These are phyloP conservation scores for Pseudogymnoascus sp. DNA, from an alignment of 2,329 filamentous ascomycete species.

Conservation along the genomic window DNA sequence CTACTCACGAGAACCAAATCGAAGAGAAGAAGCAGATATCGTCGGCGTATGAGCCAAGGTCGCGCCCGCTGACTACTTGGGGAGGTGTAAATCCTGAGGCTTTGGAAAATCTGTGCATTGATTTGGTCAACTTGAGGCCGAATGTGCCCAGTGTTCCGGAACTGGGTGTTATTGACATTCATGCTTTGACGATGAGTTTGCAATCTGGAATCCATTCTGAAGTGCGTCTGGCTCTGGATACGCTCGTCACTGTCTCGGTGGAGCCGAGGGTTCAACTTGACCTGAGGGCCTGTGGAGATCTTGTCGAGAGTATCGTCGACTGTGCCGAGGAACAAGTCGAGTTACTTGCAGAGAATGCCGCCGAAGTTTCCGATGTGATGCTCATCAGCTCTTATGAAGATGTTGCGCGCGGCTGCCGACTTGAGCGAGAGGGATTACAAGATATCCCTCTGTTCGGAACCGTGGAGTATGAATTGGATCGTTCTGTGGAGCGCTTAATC, in stretches of 20 bases:
- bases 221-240: conserved; percentile 82
- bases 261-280: conserved; percentile 54
- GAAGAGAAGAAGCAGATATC: conserved; percentile 8
- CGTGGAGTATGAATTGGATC: conserved; percentile 70
- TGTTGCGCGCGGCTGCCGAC: conserved; percentile 66
- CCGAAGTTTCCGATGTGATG: conserved; percentile 80
- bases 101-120: conserved; percentile 54
- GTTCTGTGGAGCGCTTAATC: conserved; percentile 77
- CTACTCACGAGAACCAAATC: conserved; percentile 18
- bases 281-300: conserved; percentile 71
- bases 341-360: conserved; percentile 71
- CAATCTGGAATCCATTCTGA: conserved; percentile 86
- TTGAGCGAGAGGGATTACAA: conserved; percentile 64
- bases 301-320: conserved; percentile 81
- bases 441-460: conserved; percentile 69
- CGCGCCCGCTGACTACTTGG: conserved; percentile 48
- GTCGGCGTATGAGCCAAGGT: conserved; percentile 45
- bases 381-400: conserved; percentile 82
- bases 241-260: conserved; percentile 58
- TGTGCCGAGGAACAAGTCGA: conserved; percentile 87
- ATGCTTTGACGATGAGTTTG: conserved; percentile 79
- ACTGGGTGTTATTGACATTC: conserved; percentile 81
- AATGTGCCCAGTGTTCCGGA: conserved; percentile 68
- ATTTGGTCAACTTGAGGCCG: conserved; percentile 62
- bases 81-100: conserved; percentile 66